Evolutionary conservation across 306 rosid species (phyloP).

Genomic region (Betula pendula): DNA sequence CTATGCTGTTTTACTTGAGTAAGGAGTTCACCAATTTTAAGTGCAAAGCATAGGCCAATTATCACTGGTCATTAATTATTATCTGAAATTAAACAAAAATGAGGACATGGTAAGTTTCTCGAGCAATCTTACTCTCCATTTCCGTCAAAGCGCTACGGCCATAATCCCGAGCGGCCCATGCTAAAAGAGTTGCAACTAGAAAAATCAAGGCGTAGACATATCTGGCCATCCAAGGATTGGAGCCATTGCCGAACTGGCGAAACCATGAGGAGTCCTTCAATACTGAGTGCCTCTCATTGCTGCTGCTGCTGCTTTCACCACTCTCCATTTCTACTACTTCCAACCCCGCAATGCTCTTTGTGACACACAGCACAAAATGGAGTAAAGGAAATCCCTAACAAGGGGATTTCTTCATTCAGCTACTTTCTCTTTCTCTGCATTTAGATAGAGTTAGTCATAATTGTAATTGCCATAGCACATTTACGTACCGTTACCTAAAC

Average conservation of each 20-base stretch:
- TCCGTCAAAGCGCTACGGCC: conserved; percentile 50
- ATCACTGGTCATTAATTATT: too few relatives aligned
- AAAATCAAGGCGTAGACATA: conserved; percentile 82
- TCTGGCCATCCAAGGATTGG: conserved; percentile 98
- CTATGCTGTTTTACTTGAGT: conserved; percentile 3
- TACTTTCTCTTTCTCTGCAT: conserved; percentile 10
- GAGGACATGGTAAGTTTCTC: not conserved
- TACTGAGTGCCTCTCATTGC: conserved; percentile 22
- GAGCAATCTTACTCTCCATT: conserved; percentile 62
- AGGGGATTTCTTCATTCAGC: not conserved
- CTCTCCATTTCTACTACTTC: conserved; percentile 55
- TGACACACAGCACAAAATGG: conserved; percentile 23
- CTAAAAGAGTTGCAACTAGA: conserved; percentile 63
- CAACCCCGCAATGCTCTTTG: conserved; percentile 24
- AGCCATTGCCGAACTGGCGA: conserved; percentile 67
- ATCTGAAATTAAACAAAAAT: not conserved
- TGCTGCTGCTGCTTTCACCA: conserved; percentile 21
- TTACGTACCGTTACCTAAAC: not conserved
- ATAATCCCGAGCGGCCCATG: conserved; percentile 95
- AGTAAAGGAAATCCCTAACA: conserved; percentile 18
- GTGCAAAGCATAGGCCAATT: not conserved
- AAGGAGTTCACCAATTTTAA: conserved; percentile 7
- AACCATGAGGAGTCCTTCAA: conserved; percentile 54
- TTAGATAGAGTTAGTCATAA: not conserved
- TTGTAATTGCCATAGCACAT: not conserved